Percentiles rank a stretch among this genome's conserved stretches.
These are phyloP conservation scores for Rhizopogon vulgaris DNA, from an alignment of 768 basidiomycete species.

Conservation along the genomic window DNA sequence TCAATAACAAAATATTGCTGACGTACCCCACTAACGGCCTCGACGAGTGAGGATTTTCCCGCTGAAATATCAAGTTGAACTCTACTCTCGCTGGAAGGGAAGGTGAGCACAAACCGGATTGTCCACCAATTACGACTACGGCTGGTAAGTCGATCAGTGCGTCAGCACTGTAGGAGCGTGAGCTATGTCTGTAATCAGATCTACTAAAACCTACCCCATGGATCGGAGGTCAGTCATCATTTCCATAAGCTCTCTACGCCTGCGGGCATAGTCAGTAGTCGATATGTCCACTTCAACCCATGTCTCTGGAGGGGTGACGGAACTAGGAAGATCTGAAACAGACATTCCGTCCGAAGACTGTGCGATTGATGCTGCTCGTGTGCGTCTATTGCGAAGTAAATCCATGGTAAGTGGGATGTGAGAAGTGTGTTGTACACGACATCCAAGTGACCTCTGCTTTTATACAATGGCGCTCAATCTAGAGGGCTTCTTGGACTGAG, in stretches of 20 bases:
- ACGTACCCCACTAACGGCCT: slow-evolving; percentile 42
- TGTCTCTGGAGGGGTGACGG: background rate
- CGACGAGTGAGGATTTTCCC: slow-evolving; percentile 27
- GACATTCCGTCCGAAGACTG: background rate
- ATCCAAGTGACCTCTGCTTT: background rate
- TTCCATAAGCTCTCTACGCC: slow-evolving; percentile 34
- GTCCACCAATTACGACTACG: slow-evolving; percentile 47
- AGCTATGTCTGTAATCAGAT: background rate
- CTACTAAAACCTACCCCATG: slow-evolving; percentile 21
- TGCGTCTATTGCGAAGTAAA: background rate
- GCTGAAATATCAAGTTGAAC: slow-evolving; percentile 31
- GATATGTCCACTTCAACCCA: slow-evolving; percentile 16
- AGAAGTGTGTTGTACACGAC: background rate
- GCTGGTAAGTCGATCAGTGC: slow-evolving; percentile 42
- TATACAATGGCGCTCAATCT: background rate
- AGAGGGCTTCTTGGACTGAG: background rate
- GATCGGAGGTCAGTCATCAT: slow-evolving; percentile 30
- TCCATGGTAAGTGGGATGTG: background rate
- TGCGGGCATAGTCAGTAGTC: slow-evolving; percentile 33
- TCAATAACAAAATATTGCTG: slow-evolving; percentile 3
- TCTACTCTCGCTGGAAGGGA: background rate
- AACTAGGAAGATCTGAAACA: background rate
- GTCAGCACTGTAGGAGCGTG: slow-evolving; percentile 28
- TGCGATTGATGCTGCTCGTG: background rate
- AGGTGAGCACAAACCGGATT: slow-evolving; percentile 33